These are phyloP conservation scores for Aureobasidium sp. DNA, from an alignment of 2,329 filamentous ascomycete genomes.

Conservation along the genomic window DNA sequence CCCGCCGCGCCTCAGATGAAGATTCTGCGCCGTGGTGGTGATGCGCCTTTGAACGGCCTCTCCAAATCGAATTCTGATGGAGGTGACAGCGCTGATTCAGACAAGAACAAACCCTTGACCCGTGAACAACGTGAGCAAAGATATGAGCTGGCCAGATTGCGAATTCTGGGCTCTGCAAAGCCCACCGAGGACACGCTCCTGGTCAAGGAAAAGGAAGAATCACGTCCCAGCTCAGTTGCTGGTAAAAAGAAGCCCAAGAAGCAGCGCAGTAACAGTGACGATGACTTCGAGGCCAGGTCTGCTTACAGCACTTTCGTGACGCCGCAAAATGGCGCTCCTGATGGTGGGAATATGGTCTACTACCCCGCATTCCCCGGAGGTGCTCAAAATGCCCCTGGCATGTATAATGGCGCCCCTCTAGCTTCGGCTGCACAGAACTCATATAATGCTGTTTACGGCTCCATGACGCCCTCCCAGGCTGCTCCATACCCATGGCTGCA, in stretches of 20 bases:
- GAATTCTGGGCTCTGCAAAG: conserved; percentile 73
- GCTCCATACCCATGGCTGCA: conserved; percentile 12
- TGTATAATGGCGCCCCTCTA: neutral
- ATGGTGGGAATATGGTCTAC: conserved; percentile 9
- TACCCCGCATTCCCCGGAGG: conserved; percentile 10
- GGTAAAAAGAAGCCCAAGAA: conserved; percentile 67
- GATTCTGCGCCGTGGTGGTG: conserved; percentile 74
- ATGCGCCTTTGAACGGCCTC: conserved; percentile 20
- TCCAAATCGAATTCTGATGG: conserved; percentile 60
- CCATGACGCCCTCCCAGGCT: neutral
- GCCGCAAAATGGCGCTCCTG: conserved; percentile 1
- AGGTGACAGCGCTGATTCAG: conserved; percentile 49
- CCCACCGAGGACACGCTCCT: conserved; percentile 54
- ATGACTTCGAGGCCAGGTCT: conserved; percentile 59
- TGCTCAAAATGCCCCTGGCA: conserved; percentile 3
- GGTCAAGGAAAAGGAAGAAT: conserved; percentile 66
- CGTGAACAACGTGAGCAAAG: conserved; percentile 86
- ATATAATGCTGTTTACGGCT: conserved; percentile 10
- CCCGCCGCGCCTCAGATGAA: conserved; percentile 70
- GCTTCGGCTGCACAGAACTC: neutral
- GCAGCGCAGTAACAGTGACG: conserved; percentile 53
- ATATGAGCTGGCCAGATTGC: conserved; percentile 79
- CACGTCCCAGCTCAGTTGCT: conserved; percentile 77
- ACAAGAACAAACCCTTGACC: conserved; percentile 65
- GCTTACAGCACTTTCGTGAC: conserved; percentile 44